phyloP scores from a whole-genome alignment of 2,329 filamentous ascomycete genomes.

The Elsinoe arachidis region DNA sequence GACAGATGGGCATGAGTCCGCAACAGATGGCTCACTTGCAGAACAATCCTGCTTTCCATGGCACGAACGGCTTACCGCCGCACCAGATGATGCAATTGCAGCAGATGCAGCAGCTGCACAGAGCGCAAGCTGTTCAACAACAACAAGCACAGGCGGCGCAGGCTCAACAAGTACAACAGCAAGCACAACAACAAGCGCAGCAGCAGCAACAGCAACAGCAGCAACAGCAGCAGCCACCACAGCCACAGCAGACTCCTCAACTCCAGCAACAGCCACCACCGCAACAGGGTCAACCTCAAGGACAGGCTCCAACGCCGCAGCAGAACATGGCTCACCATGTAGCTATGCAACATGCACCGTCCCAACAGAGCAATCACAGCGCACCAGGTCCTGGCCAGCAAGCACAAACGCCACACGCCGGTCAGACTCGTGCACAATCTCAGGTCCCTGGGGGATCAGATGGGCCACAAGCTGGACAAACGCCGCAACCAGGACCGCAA shows the following conservation, averaged over 20 bases:
- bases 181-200: conserved; percentile 19
- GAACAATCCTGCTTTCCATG: conserved; percentile 15
- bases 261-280: conserved; percentile 24
- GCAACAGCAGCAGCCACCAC: conserved; percentile 22
- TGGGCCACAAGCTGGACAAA: conserved; percentile 6
- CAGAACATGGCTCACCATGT: conserved; percentile 34
- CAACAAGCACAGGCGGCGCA: conserved; percentile 20
- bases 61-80: conserved; percentile 11
- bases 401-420: conserved; percentile 26
- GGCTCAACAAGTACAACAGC: conserved; percentile 18
- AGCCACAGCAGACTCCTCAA: conserved; percentile 18
- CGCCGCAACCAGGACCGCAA: conserved; percentile 21
- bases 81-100: conserved; percentile 21
- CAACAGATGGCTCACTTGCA: conserved; percentile 48
- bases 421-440: conserved; percentile 34
- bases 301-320: conserved; percentile 25
- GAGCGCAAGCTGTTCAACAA: conserved; percentile 31
- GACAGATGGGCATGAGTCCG: conserved; percentile 42
- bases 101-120: conserved; percentile 27
- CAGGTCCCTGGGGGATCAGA: conserved; percentile 21
- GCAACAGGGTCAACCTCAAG: conserved; percentile 32
- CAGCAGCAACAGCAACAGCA: conserved; percentile 21
- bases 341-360: conserved; percentile 40
- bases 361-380: conserved; percentile 41
- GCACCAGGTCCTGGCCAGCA: conserved; percentile 33